Evolutionary conservation across 2,329 filamentous ascomycete genomes (phyloP), one percentile per base, ranked within the genome.

Genomic region (Periconia digitata): DNA sequence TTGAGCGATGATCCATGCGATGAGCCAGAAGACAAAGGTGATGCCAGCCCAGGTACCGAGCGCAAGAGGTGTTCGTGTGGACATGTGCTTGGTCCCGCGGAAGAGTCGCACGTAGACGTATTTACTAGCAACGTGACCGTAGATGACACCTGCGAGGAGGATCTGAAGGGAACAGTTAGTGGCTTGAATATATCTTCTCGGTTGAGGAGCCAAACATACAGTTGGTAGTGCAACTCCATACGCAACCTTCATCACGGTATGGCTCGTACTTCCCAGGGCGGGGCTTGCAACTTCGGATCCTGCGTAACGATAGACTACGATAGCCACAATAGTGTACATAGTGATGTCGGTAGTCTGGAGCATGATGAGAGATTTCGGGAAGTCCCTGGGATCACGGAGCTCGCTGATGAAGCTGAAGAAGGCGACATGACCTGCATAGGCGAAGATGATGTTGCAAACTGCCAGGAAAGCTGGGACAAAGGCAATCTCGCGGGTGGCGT

Each of bases 151-250:
- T 0, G 85, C 84, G 41, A 89, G 82, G 40, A 89, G 74, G 51
- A 88, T 88, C 18, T 58, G 8, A 7, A 21, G 4, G 7, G 16
- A 8, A 6, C 22, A 16, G 23, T 23, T 21, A 40, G 24, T 8
- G 21, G n/a, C 37, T 13, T 2, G 12, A 1, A 18, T 17, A 22
- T 3, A 29, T 20, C 13, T n/a, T n/a, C n/a, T n/a, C n/a, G n/a
- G n/a, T n/a, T n/a, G n/a, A n/a, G n/a, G n/a, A n/a, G n/a, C n/a
- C n/a, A 15, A 34, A 52, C 51, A 37, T 37, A 59, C 55, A 23
- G 86, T 87, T 29, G 85, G 85, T 8, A 85, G 75, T 1, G 85
- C 85, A 47, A 88, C 74, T 15, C 83, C 85, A 71, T 84, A 89
- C n/a, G 86, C 85, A 8, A 85, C 72, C 62, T 87, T 86, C 24